Percentiles rank a stretch among this genome's conserved stretches.
Evolutionary conservation across 2,329 filamentous ascomycete genomes (phyloP).

Genomic region (Diaporthe longicolla): DNA sequence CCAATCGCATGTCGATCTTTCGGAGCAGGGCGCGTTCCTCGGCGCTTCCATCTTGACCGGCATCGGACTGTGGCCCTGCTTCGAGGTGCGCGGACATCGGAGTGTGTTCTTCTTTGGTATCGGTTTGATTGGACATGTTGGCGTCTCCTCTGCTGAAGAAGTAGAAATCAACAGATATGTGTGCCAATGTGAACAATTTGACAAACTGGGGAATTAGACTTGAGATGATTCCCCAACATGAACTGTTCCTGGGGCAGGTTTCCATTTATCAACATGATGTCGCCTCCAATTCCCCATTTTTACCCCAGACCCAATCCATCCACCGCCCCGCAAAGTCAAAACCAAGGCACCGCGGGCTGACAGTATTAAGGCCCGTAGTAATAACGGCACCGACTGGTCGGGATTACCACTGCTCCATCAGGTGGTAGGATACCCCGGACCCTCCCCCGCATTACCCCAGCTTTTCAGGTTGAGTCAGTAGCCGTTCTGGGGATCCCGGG

Average conservation of each 20-base stretch:
- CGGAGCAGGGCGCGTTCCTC: conserved; percentile 34
- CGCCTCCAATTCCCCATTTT: conserved; percentile 12
- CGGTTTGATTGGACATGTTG: not conserved
- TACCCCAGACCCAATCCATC: conserved; percentile 21
- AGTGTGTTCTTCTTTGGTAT: not conserved
- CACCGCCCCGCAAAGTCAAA: conserved; percentile 14
- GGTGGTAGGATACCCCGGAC: not conserved
- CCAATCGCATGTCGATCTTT: conserved; percentile 58
- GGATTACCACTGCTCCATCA: not conserved
- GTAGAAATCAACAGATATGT: too few species aligned
- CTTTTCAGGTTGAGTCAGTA: not conserved
- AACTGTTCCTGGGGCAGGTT: not conserved
- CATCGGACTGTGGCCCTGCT: not conserved
- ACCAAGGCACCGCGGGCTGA: conserved; percentile 4
- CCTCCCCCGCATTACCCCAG: conserved; percentile 25
- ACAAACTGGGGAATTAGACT: not conserved
- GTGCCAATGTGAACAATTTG: not conserved
- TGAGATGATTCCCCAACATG: too few species aligned
- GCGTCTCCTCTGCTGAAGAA: not conserved
- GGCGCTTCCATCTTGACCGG: not conserved
- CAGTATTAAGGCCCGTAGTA: conserved; percentile 7
- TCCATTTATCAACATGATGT: not conserved
- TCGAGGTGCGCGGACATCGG: conserved; percentile 8
- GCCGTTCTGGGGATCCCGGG: conserved; percentile 1
- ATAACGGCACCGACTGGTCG: conserved; percentile 9